phyloP scores from a whole-genome alignment of 768 basidiomycete genomes.

The Hortiboletus campestris region DNA sequence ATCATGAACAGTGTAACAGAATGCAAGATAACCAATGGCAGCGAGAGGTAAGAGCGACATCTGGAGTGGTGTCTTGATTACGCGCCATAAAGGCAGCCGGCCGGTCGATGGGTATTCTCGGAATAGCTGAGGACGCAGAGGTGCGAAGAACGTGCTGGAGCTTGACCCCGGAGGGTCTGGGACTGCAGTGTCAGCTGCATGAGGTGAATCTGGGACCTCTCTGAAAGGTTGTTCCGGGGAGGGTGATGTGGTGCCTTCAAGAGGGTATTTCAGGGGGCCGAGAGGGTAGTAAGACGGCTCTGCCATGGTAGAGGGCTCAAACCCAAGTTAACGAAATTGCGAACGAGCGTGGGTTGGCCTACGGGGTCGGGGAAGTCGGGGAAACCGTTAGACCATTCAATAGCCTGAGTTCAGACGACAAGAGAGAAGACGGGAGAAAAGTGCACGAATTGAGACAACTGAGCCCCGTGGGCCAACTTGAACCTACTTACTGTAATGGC shows the following conservation, averaged over 20 bases:
- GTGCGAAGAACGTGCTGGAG: conserved; percentile 6
- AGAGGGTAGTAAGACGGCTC: conserved; percentile 23
- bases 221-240: background rate
- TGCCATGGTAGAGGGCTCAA: conserved; percentile 10
- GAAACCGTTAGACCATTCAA: background rate
- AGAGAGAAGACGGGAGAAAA: background rate
- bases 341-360: conserved; percentile 11
- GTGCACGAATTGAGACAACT: background rate
- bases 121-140: conserved; percentile 2
- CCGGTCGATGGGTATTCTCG: background rate
- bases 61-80: conserved; percentile 4
- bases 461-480: too few species aligned
- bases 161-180: background rate
- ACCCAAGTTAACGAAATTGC: background rate
- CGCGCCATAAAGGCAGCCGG: conserved; percentile 7
- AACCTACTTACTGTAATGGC: too few species aligned
- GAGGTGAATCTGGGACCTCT: background rate
- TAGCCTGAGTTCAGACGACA: too few species aligned
- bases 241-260: background rate
- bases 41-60: conserved; percentile 25
- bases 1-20: conserved; percentile 28
- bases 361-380: background rate
- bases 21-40: conserved; percentile 28
- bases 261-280: conserved; percentile 2
- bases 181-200: background rate